Evolutionary conservation across 2,329 filamentous ascomycete species (phyloP).

Genomic region (Pseudocercospora musae): DNA sequence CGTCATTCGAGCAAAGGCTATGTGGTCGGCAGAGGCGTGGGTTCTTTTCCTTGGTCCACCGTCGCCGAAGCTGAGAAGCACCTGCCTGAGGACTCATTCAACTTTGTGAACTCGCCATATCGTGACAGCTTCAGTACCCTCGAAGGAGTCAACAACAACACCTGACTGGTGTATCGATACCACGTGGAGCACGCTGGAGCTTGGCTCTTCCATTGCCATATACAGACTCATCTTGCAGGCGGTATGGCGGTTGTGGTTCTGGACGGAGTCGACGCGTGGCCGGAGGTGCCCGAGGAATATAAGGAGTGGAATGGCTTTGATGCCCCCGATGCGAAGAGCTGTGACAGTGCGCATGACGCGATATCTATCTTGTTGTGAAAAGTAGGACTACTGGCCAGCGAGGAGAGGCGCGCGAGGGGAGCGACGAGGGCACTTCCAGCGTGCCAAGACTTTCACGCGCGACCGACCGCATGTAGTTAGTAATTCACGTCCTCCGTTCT

Average conservation of each 20-base stretch:
- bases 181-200: constrained; percentile 45
- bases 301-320: background rate
- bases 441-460: background rate
- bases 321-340: background rate
- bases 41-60: constrained; percentile 50
- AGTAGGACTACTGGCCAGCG: too few relatives aligned
- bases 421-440: background rate
- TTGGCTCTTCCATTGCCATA: constrained; percentile 51
- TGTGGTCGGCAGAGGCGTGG: constrained; percentile 50
- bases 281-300: constrained; percentile 26
- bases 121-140: constrained; percentile 46
- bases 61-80: constrained; percentile 50
- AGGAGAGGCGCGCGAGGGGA: background rate
- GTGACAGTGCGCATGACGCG: background rate
- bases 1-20: constrained; percentile 63
- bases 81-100: constrained; percentile 44
- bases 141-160: constrained; percentile 2
- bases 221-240: constrained; percentile 46
- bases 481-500: too few relatives aligned
- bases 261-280: constrained; percentile 46
- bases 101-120: constrained; percentile 54
- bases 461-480: too few relatives aligned
- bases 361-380: background rate
- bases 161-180: constrained; percentile 47
- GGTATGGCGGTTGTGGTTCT: constrained; percentile 49